phyloP scores from a whole-genome alignment of 2,329 filamentous ascomycete species.

The Trichoderma atroviride region DNA sequence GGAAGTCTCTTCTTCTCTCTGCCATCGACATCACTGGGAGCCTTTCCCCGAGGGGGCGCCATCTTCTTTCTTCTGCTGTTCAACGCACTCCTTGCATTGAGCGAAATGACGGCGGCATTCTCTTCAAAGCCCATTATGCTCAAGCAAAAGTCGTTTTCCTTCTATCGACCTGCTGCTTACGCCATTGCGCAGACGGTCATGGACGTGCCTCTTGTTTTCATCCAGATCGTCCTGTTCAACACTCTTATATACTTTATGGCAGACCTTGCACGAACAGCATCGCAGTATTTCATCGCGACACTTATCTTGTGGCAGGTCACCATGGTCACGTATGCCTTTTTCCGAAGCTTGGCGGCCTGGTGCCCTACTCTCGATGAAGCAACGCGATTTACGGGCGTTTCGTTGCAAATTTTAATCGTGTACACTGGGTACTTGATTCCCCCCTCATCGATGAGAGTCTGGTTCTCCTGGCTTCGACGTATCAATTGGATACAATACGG shows the following conservation, averaged over 20 bases:
- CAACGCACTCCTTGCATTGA: constrained; percentile 67
- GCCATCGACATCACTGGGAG: constrained; percentile 59
- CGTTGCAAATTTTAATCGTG: constrained; percentile 66
- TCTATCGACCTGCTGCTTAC: constrained; percentile 63
- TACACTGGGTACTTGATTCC: constrained; percentile 69
- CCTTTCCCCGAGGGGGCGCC: constrained; percentile 58
- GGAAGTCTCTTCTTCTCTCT: constrained; percentile 78
- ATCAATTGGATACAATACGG: constrained; percentile 69
- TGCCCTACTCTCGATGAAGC: constrained; percentile 66
- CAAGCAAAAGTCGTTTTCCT: constrained; percentile 72
- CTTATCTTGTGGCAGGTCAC: constrained; percentile 63
- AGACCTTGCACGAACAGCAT: constrained; percentile 65
- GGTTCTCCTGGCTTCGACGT: constrained; percentile 72
- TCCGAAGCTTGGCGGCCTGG: constrained; percentile 60
- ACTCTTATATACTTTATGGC: constrained; percentile 78
- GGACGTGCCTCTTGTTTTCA: constrained; percentile 64
- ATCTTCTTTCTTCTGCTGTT: constrained; percentile 59
- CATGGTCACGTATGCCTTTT: constrained; percentile 60
- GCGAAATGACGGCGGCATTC: constrained; percentile 70
- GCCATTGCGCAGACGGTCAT: constrained; percentile 59
- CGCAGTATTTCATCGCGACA: constrained; percentile 68
- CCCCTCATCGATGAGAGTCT: constrained; percentile 54
- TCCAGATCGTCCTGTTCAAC: constrained; percentile 69
- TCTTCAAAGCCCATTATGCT: constrained; percentile 65
- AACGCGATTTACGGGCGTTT: constrained; percentile 58